Base-by-base conservation (phyloP, 2,329 filamentous ascomycete species). In the Metarhizium sp. region DNA sequence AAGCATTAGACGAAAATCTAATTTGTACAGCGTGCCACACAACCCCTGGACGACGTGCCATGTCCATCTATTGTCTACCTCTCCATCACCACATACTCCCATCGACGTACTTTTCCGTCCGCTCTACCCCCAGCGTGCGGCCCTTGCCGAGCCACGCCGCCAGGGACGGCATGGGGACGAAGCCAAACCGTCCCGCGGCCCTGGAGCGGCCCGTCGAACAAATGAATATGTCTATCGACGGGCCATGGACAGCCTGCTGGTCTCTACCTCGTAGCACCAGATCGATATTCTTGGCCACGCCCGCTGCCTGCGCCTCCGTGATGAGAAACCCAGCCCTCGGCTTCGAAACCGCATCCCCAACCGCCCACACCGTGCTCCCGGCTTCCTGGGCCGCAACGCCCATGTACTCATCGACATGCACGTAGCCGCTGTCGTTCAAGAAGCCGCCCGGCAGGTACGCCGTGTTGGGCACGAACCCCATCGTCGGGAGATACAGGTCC, bases 241-340 rank as follows among this genome's bases (percentile, higher is more conserved):
- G 64, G 6, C 70, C 71, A 66, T 76, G 79, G 57, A 78, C 75
- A 6, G 66, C 59, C 3, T 67, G 57, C 18, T 77, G 76, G 14
- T 63, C 56, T 66, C 76, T 76, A 57, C 71, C 75, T 54, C 69
- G 69, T 25, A 81, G 65, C 4, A 65, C 71, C 14, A 75, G 70
- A n/a, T 75, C 75, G 52, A 82, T 69, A 61, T 82, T 82, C 69
- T 77, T 79, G 50, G 70, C 75, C 3, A 81, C 78, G 34, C 75
- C 75, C 20, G 72, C 73, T 3, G 78, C 77, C 75, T 74, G 79
- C 60, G 79, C 78, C 56, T 80, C 83, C 0, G 82, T 81, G 55
- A 80, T 75, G 68, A 85, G 78, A 62, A 84, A 84, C 1, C 80
- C 80, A 6, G 80, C 75, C 29, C 73, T 70, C 25, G 78, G 78